Base-by-base conservation (phyloP, 805 yeast species). In the Nakazawaea wickerhamii region DNA sequence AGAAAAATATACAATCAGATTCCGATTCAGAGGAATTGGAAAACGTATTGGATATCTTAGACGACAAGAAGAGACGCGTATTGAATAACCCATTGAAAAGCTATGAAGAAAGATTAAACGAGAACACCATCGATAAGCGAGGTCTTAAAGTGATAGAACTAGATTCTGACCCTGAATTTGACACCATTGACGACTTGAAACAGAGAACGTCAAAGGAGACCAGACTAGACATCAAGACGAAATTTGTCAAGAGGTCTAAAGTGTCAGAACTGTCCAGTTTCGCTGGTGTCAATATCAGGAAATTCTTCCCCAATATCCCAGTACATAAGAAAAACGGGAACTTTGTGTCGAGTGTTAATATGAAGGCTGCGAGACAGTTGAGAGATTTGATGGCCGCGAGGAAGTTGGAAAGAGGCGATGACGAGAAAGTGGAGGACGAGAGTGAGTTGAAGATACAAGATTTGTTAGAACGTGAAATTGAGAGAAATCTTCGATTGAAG, bases 381-480 rank as follows among this genome's bases (percentile, higher is more conserved):
- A 46, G 40, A 49, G 44, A 26, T 43, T 42, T 35, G 50, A 50
- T 41, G 45, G 43, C 21, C 20, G 40, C 17, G 45, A 50, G 23
- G 55, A 54, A 45, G 11, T 36, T 35, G 42, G 43, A 28, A 26
- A 14, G 31, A 36, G 36, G 36, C 11, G 38, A 34, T 39, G 6
- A 20, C 37, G 26, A 27, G 40, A 10, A 38, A 31, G 28, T 40
- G 36, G 30, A 46, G 42, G 21, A 23, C 9, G 31, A 38, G 46
- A 48, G 45, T 13, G 31, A 28, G 43, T 38, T 38, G 31, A 44
- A 36, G 17, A 37, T 56, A 8, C 36, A 50, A 31, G 54, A 51
- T 40, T 44, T 57, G 30, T 31, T 57, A 15, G 54, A 55, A 26
- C 47, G 51, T 18, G 60, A 56, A 33, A 42, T 52, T 14, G 47